A percentile compares a stretch with the other conserved stretches of the same genome.
Conservation (phyloP, 345 rosid genomes). For the Microthlaspi erraticum region DNA sequence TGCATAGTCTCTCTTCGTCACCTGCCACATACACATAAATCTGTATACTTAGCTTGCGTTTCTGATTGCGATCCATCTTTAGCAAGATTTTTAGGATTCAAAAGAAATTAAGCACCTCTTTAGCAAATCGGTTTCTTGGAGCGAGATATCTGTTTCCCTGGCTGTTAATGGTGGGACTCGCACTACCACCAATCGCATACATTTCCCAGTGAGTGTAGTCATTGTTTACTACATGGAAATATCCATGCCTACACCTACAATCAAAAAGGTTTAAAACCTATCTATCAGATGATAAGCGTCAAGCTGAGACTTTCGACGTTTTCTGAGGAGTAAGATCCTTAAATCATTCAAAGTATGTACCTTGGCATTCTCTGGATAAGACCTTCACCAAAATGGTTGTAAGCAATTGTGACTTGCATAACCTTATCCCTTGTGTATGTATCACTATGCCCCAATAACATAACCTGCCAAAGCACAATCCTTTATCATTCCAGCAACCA, state of each 20-base stretch:
- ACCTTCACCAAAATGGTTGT: constrained; percentile 99
- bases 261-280: neutral
- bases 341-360: constrained; percentile 36
- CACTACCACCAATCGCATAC: constrained; percentile 99
- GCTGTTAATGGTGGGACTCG: constrained; percentile 94
- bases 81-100: neutral
- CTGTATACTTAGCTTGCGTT: neutral
- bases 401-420: constrained; percentile 97
- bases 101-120: constrained; percentile 50
- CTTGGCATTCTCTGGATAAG: constrained; percentile 99
- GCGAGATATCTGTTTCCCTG: constrained; percentile 96
- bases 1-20: constrained; percentile 61
- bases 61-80: constrained; percentile 1
- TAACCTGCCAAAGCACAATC: constrained; percentile 56
- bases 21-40: constrained; percentile 45
- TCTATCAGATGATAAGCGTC: neutral
- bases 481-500: neutral
- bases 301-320: neutral
- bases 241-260: constrained; percentile 94
- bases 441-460: constrained; percentile 97
- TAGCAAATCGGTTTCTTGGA: constrained; percentile 73
- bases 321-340: neutral
- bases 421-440: constrained; percentile 84
- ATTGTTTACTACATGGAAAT: constrained; percentile 97
- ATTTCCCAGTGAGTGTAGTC: constrained; percentile 99